Evolutionary conservation across 805 yeast genomes (phyloP), one percentile per base, ranked within the genome.

Genomic region (Ogataea angusta): DNA sequence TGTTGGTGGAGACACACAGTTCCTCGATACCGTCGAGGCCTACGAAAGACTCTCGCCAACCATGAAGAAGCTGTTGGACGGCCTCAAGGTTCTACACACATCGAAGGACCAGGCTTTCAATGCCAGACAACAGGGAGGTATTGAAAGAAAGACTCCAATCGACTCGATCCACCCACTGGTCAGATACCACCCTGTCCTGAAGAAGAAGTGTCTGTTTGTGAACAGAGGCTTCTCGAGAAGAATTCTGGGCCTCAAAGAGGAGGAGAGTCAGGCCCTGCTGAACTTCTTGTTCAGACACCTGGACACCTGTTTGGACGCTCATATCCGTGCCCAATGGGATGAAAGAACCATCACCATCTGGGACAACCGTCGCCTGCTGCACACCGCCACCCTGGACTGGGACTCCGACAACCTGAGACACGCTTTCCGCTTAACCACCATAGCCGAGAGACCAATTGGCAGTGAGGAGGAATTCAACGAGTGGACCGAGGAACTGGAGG

Each of bases 1-100:
- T 14, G 40, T 78, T 30, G 89, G 91, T 39, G 93, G 93, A 46
- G 93, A 85, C 59, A 85, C 93, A n/a, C 66, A 82, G 34, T 85
- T 82, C 56, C 75, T 85, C n/a, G 86, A 82, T 55, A 70, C 79
- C 19, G 68, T 70, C 26, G 88, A 82, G 58, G 88, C 87, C 9
- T 85, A 80, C 61, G 75, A 80, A 43, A 67, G 90, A 53, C 69
- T 85, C 38, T 82, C 90, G 1, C 84, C 85, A 17, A 73, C 67
- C 21, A 74, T 83, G 67, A 72, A 79, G 57, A 64, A 76, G 53
- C 64, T 80, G 48, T 59, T 84, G 31, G 68, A 70, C 14, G 82
- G 82, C 0, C 70, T 85, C 53, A 76, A 78, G 52, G 90, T 80
- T 3, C 66, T 78, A 30, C 90, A 85, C 65, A 73, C 88, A 10